Conservation (phyloP, 2,329 filamentous ascomycete genomes). For the Ophiostoma fasciatum region DNA sequence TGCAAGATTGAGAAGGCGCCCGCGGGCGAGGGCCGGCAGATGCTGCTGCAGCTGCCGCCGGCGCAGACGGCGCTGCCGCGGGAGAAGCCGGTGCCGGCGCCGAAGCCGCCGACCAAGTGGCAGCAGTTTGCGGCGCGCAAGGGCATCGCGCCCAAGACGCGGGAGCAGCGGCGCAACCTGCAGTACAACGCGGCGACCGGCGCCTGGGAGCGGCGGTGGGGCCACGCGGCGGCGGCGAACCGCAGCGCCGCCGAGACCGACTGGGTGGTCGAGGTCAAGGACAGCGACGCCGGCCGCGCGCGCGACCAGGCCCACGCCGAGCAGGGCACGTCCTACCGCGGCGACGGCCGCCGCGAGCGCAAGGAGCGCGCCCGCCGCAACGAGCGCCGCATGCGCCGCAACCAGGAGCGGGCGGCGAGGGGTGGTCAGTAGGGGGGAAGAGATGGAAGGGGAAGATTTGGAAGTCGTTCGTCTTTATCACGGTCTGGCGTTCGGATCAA, state of each 20-base stretch:
- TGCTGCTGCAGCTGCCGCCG: slow-evolving; percentile 64
- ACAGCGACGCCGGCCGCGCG: slow-evolving; percentile 57
- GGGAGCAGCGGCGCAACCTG: slow-evolving; percentile 58
- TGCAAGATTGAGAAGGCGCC: slow-evolving; percentile 55
- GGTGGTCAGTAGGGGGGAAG: not conserved
- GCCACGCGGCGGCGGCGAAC: slow-evolving; percentile 61
- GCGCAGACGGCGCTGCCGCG: slow-evolving; percentile 61
- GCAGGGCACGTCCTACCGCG: slow-evolving; percentile 44
- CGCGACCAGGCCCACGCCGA: slow-evolving; percentile 45
- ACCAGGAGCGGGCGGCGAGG: slow-evolving; percentile 33
- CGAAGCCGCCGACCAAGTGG: slow-evolving; percentile 83
- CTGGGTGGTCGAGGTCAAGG: slow-evolving; percentile 77
- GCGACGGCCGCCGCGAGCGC: slow-evolving; percentile 47
- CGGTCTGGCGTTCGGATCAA: no score
- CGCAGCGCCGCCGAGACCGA: slow-evolving; percentile 73
- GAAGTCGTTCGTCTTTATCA: no score
- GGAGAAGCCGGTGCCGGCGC: slow-evolving; percentile 77
- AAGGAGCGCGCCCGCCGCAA: slow-evolving; percentile 58
- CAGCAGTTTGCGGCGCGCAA: slow-evolving; percentile 93
- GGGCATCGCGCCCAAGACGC: slow-evolving; percentile 81
- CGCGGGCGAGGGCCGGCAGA: slow-evolving; percentile 35
- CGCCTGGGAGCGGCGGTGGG: slow-evolving; percentile 91
- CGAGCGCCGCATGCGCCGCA: slow-evolving; percentile 54
- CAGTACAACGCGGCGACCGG: slow-evolving; percentile 72
- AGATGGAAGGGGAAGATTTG: no score